These are phyloP conservation scores for Linnemannia zychae DNA, from an alignment of 192 early-diverging fungal genomes.

Conservation along the genomic window DNA sequence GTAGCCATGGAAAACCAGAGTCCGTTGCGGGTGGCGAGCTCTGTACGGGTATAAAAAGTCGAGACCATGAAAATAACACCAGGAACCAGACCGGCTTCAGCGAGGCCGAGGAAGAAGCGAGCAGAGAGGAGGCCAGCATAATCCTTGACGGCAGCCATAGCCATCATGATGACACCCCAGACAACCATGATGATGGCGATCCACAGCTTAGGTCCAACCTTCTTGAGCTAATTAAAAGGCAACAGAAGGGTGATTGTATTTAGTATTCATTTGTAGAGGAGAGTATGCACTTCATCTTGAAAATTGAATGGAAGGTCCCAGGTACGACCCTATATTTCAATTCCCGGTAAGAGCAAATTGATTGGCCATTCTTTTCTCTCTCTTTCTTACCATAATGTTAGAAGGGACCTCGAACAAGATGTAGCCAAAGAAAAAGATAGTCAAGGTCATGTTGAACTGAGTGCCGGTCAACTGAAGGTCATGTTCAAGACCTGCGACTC, in stretches of 20 bases:
- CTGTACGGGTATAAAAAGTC: conserved; percentile 63
- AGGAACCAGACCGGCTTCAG: conserved; percentile 69
- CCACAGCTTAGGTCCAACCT: conserved; percentile 13
- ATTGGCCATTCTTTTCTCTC: conserved; percentile 33
- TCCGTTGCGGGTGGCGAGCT: conserved; percentile 63
- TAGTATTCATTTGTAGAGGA: background rate
- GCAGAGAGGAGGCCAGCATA: conserved; percentile 49
- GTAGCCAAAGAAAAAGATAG: conserved; percentile 41
- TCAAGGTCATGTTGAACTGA: conserved; percentile 66
- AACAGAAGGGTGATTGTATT: background rate
- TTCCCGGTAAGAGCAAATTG: conserved; percentile 7
- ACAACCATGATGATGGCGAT: conserved; percentile 63
- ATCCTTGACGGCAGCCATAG: conserved; percentile 60
- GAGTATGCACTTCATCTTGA: background rate
- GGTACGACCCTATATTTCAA: background rate
- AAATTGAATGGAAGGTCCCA: conserved; percentile 1
- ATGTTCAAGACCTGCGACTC: conserved; percentile 54
- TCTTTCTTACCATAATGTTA: conserved; percentile 70
- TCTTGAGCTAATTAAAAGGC: conserved; percentile 8
- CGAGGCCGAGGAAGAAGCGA: conserved; percentile 69
- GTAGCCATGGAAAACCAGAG: conserved; percentile 62
- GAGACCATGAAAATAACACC: conserved; percentile 56
- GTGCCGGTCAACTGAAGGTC: conserved; percentile 51
- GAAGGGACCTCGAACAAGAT: conserved; percentile 78
- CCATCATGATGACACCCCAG: conserved; percentile 62